A percentile compares a stretch with the other conserved stretches of the same genome.
phyloP scores from a whole-genome alignment of 768 basidiomycete species.

The Lactarius trivialis region DNA sequence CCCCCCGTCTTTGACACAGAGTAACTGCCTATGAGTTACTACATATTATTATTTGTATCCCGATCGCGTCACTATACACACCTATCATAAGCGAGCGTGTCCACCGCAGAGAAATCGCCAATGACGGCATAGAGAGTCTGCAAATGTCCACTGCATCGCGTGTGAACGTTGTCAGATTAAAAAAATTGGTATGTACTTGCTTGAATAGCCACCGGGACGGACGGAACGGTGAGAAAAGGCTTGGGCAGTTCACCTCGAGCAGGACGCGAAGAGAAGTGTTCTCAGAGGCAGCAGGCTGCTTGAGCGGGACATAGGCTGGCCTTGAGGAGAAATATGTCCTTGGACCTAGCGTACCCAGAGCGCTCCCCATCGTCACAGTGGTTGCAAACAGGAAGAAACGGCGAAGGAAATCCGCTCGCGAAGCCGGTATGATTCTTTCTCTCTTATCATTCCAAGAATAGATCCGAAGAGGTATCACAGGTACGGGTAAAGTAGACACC shows the following conservation, averaged over 20 bases:
- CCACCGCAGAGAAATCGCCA: slow-evolving; percentile 53
- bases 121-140: slow-evolving; percentile 56
- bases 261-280: slow-evolving; percentile 24
- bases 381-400: background rate
- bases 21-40: slow-evolving; percentile 34
- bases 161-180: background rate
- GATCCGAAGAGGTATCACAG: background rate
- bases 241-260: slow-evolving; percentile 27
- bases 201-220: slow-evolving; percentile 31
- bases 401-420: background rate
- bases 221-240: slow-evolving; percentile 26
- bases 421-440: background rate
- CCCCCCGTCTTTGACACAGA: slow-evolving; percentile 54
- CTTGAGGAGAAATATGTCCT: slow-evolving; percentile 24
- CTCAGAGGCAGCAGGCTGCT: slow-evolving; percentile 10
- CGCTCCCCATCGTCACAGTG: slow-evolving; percentile 1
- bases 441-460: background rate
- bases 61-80: slow-evolving; percentile 21
- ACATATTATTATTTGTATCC: background rate
- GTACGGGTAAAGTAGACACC: background rate
- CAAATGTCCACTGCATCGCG: slow-evolving; percentile 45
- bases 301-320: slow-evolving; percentile 22
- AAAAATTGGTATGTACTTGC: slow-evolving; percentile 17
- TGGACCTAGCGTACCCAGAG: background rate
- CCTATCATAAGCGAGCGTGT: slow-evolving; percentile 53